Evolutionary conservation across 1,284 basidiomycete genomes (phyloP), one percentile per base, ranked within the genome.

Genomic region (Cutaneotrichosporon sp.): DNA sequence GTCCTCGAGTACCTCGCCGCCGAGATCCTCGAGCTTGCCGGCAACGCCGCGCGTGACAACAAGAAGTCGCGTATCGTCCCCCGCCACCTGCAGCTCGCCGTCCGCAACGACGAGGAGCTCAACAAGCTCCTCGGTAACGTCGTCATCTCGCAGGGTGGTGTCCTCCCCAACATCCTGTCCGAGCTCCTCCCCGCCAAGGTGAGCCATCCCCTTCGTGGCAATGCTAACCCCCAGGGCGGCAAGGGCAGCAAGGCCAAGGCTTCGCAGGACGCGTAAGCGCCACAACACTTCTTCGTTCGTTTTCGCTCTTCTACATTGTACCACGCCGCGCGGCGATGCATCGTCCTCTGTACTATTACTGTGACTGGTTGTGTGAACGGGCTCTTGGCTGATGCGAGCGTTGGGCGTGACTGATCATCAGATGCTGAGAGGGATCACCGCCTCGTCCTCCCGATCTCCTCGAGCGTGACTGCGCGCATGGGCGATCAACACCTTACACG

Each of bases 61-160:
- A 78, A 80, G 75, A 84, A 92, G 84, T 89, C 90, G 75, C 91
- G 91, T 87, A 93, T 94, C 76, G 89, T 92, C n/a, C 92, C 92
- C 61, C 87, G 92, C 76, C 91, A 94, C 81, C 79, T 94, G 60
- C 91, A 93, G 78, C 88, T 94, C 65, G 92, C 91, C 69, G 92
- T 95, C 80, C 86, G 91, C 69, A 91, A 91, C 79, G 90, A 91
- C 64, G 89, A 91, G 73, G 89, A 91, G 87, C 71, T 80, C 60
- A 76, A 68, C 72, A 72, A 69, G 65, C 67, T 73, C 62, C 63
- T 94, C 52, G 91, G 91, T 51, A 84, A 87, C 70, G 91, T 93
- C 67, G 87, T 90, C 74, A 93, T 94, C 82, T 91, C 89, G 22
- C 90, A 94, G 75, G 91, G 91, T 82, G 91, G 91, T 87, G 91